Percentiles rank a stretch among this genome's conserved stretches.
phyloP scores from a whole-genome alignment of 1,284 basidiomycete species.

The Boletus sp. region DNA sequence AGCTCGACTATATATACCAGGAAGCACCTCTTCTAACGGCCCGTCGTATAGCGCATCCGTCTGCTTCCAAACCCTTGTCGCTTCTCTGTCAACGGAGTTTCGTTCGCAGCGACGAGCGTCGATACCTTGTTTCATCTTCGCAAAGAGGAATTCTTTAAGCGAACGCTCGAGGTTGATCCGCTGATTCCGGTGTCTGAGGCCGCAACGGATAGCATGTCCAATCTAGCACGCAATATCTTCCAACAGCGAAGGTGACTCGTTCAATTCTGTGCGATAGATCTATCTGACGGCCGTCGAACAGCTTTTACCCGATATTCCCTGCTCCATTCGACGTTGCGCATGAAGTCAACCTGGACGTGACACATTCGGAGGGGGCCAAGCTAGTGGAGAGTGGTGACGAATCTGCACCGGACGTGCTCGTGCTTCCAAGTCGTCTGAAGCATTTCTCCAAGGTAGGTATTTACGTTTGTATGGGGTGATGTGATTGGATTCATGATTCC shows the following conservation, averaged over 20 bases:
- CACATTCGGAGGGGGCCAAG: conserved; percentile 58
- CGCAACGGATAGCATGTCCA: conserved; percentile 71
- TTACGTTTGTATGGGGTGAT: neutral
- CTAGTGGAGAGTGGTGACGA: conserved; percentile 43
- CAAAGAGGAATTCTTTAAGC: conserved; percentile 78
- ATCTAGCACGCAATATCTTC: conserved; percentile 75
- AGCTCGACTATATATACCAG: conserved; percentile 18
- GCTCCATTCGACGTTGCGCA: conserved; percentile 67
- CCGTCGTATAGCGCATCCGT: conserved; percentile 56
- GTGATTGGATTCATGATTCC: neutral
- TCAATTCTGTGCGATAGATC: no score
- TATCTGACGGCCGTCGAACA: conserved; percentile 31
- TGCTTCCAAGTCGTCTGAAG: conserved; percentile 81
- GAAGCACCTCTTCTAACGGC: neutral
- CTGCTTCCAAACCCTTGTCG: conserved; percentile 84
- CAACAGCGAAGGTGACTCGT: conserved; percentile 74
- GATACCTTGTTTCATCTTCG: conserved; percentile 89
- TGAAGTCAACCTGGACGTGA: conserved; percentile 85
- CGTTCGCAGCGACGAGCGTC: conserved; percentile 75
- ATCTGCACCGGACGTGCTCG: conserved; percentile 73
- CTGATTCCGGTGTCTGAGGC: conserved; percentile 41
- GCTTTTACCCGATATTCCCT: conserved; percentile 95
- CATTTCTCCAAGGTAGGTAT: conserved; percentile 76
- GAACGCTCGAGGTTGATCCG: conserved; percentile 60
- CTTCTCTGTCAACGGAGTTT: conserved; percentile 82